Conservation (phyloP, 495 filamentous ascomycete genomes). For the Opeltia flavorubescens region DNA sequence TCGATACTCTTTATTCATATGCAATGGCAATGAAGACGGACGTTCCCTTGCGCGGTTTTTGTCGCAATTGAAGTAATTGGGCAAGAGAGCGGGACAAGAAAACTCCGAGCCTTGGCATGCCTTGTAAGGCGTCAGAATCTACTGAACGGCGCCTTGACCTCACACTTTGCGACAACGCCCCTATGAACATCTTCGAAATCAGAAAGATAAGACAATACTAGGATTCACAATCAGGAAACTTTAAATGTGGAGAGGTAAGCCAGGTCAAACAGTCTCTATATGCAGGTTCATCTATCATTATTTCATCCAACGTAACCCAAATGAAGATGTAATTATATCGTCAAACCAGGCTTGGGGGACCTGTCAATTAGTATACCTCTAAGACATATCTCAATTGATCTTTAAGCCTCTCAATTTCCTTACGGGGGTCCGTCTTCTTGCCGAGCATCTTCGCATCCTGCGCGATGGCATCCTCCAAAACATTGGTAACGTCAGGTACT, state of each 20-base stretch:
- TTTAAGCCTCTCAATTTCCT: slow-evolving; percentile 95
- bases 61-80: too few species aligned
- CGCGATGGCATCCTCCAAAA: slow-evolving; percentile 83
- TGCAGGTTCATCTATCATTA: too few species aligned
- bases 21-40: too few species aligned
- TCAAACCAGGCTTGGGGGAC: too few species aligned
- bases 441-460: slow-evolving; percentile 51
- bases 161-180: not conserved
- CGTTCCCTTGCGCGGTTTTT: too few species aligned
- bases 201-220: too few species aligned
- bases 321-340: not conserved
- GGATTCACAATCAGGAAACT: too few species aligned
- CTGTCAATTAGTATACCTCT: slow-evolving; percentile 82
- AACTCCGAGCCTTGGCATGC: not conserved
- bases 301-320: not conserved
- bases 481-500: slow-evolving; percentile 92
- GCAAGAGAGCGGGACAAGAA: too few species aligned
- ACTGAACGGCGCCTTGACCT: not conserved
- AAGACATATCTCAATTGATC: slow-evolving; percentile 87
- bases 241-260: not conserved
- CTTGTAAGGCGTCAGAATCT: not conserved
- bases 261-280: not conserved
- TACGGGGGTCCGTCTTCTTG: slow-evolving; percentile 73
- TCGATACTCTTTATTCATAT: too few species aligned
- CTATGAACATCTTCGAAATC: too few species aligned